Conservation (phyloP, 2,329 filamentous ascomycete species). For the Beauveria asiatica region DNA sequence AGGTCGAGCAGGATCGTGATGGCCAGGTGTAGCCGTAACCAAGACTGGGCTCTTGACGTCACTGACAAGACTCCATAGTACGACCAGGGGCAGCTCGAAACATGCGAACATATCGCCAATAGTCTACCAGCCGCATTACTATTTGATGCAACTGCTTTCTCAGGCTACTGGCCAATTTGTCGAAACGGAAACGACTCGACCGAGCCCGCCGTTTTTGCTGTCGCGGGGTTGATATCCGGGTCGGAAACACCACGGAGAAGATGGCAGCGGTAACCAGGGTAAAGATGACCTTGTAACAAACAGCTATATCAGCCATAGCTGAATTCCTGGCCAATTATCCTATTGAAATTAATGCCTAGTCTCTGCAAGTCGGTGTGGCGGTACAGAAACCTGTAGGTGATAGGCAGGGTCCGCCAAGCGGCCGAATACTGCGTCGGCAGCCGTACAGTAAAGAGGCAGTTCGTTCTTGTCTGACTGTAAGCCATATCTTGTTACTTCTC, state of each 20-base stretch:
- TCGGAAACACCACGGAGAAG: constrained; percentile 2
- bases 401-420: constrained; percentile 1
- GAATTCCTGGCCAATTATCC: no score
- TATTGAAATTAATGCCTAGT: no score
- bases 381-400: not conserved
- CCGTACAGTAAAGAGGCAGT: not conserved
- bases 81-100: not conserved
- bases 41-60: not conserved
- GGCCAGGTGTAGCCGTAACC: not conserved
- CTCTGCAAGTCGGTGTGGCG: no score
- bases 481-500: not conserved
- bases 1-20: no score
- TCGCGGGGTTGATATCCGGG: not conserved
- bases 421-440: constrained; percentile 4
- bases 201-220: not conserved
- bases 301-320: no score
- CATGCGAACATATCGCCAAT: not conserved
- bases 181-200: not conserved
- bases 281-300: not conserved
- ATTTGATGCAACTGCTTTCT: no score
- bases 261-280: not conserved
- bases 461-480: not conserved
- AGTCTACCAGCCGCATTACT: not conserved
- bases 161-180: not conserved
- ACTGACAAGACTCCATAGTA: not conserved